A percentile compares a stretch with the other conserved stretches of the same genome.
phyloP scores from a whole-genome alignment of 352 stramenopile genomes.

The Pythium phragmiticola region DNA sequence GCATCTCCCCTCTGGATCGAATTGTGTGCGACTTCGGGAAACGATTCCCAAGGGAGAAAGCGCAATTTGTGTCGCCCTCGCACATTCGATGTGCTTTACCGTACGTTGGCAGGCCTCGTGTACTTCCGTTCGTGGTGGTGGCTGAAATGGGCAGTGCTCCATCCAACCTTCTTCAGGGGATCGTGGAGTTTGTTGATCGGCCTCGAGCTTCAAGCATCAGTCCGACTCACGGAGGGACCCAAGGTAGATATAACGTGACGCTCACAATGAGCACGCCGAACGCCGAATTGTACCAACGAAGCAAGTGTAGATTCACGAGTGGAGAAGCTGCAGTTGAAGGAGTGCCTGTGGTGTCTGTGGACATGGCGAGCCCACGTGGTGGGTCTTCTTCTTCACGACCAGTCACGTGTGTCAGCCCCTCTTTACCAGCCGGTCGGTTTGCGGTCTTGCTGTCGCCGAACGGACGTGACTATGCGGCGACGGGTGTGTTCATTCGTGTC shows the following conservation, averaged over 20 bases:
- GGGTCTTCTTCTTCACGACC: not conserved
- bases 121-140: constrained; percentile 10
- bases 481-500: constrained; percentile 3
- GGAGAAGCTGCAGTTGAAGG: not conserved
- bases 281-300: constrained; percentile 9
- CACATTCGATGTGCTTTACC: constrained; percentile 20
- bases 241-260: constrained; percentile 18
- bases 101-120: not conserved
- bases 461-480: constrained; percentile 19
- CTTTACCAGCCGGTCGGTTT: constrained; percentile 14
- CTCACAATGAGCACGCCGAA: not conserved
- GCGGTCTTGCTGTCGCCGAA: constrained; percentile 25
- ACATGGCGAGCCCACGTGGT: no score
- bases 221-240: constrained; percentile 5
- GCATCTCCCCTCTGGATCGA: constrained; percentile 14
- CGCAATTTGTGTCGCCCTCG: constrained; percentile 17
- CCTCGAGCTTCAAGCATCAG: not conserved
- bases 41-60: not conserved
- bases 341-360: not conserved
- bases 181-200: constrained; percentile 19
- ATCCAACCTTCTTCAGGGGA: constrained; percentile 8
- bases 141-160: not conserved
- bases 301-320: constrained; percentile 11
- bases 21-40: constrained; percentile 24
- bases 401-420: constrained; percentile 17